Conservation (phyloP, 805 yeast species). For the Phaffomyces antillensis region DNA sequence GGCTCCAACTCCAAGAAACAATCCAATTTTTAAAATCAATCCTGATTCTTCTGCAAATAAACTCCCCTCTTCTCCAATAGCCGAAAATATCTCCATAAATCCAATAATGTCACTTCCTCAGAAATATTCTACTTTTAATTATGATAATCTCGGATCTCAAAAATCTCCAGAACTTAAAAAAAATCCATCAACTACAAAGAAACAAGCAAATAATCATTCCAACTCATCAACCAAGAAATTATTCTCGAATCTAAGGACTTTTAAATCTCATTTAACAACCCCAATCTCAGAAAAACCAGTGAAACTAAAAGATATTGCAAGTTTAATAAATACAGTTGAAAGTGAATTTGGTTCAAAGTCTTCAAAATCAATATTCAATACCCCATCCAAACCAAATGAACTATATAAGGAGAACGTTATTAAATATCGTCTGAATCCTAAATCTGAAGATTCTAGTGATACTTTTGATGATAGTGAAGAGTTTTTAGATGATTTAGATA, state of each 20-base stretch:
- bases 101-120: constrained; percentile 12
- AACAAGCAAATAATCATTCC: constrained; percentile 9
- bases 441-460: constrained; percentile 17
- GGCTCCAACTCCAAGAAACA: constrained; percentile 21
- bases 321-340: constrained; percentile 13
- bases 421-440: not conserved
- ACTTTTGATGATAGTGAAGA: constrained; percentile 21
- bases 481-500: constrained; percentile 15
- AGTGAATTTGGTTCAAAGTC: constrained; percentile 4
- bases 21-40: not conserved
- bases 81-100: constrained; percentile 12
- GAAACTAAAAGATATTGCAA: constrained; percentile 13
- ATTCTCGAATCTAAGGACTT: not conserved
- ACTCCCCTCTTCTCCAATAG: constrained; percentile 20
- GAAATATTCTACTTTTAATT: constrained; percentile 14
- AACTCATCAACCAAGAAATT: constrained; percentile 3
- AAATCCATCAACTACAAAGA: constrained; percentile 3
- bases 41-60: constrained; percentile 2
- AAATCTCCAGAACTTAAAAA: constrained; percentile 11
- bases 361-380: constrained; percentile 5
- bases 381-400: constrained; percentile 11
- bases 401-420: not conserved
- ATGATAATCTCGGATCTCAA: constrained; percentile 16
- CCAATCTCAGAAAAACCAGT: constrained; percentile 1
- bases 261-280: constrained; percentile 6